Evolutionary conservation across 805 yeast genomes (phyloP).

Genomic region (Wickerhamomyces alni): DNA sequence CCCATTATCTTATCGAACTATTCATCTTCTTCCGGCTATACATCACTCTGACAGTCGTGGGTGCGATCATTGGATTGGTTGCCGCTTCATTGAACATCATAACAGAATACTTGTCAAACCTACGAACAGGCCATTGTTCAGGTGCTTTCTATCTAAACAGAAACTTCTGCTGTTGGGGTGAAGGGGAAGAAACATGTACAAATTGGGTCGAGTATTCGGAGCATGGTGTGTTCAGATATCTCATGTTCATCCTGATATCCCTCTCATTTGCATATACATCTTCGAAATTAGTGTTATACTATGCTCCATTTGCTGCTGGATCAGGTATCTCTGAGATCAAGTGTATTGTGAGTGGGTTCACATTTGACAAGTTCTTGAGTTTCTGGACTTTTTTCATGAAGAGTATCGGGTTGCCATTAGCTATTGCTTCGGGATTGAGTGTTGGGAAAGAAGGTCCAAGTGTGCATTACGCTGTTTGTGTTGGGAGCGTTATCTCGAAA

Average conservation of each 20-base stretch:
- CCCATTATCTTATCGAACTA: constrained; percentile 6
- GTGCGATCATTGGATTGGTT: constrained; percentile 69
- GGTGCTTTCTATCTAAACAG: constrained; percentile 63
- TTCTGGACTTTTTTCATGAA: constrained; percentile 70
- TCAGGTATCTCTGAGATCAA: constrained; percentile 97
- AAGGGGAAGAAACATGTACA: constrained; percentile 41
- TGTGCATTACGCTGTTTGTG: constrained; percentile 96
- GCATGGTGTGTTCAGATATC: constrained; percentile 40
- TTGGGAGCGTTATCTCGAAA: constrained; percentile 45
- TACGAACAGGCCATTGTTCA: constrained; percentile 75
- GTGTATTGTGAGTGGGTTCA: constrained; percentile 88
- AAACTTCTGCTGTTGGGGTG: constrained; percentile 80
- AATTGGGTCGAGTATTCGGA: constrained; percentile 69
- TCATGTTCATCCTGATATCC: constrained; percentile 54
- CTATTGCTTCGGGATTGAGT: constrained; percentile 88
- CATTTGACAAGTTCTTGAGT: constrained; percentile 68
- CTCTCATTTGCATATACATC: constrained; percentile 57
- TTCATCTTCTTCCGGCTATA: constrained; percentile 36
- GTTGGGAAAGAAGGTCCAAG: constrained; percentile 98
- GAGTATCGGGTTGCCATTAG: constrained; percentile 75
- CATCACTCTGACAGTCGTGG: constrained; percentile 71
- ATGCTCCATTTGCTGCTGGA: constrained; percentile 92
- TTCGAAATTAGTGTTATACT: constrained; percentile 58
- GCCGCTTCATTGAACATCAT: constrained; percentile 79
- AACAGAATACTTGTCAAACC: constrained; percentile 80